Base-by-base conservation (phyloP, 192 early-diverging fungal genomes). In the Coemansia sp. region DNA sequence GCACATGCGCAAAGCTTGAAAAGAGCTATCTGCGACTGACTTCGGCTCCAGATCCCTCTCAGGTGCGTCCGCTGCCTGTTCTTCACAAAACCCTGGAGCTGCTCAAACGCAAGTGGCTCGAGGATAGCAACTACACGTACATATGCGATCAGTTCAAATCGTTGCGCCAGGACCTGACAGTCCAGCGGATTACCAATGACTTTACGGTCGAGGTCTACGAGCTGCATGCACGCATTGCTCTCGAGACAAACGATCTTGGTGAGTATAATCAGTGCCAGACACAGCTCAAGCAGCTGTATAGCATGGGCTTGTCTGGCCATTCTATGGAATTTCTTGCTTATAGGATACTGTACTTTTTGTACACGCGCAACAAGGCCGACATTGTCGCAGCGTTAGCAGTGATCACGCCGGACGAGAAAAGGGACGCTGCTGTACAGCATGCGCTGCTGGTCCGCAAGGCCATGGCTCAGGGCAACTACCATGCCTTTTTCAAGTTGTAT, bases 181-280 rank as follows among this genome's bases (percentile, higher is more conserved):
- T 94, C 39, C 97, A 99, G 88, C 86, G 91, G 51, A 95, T 99
- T 43, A 88, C 92, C 54, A 96, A 95, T 73, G 91, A 90, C 15
- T 96, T 99, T 73, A 96, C 97, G 7, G 94, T 95, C 8, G 84
- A 88, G 56, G 96, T 98, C 2, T 99, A 99, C 78, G 96, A 99
- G 77, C 87, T 86, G 17, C 95, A 99, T 83, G 96, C 95, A 17
- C 82, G 97, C 51, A 98, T 99, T 67, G 97, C 97, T 12, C 73
- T 99, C 53, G 97, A 98, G 79, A 96, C 92, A 83, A 91, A 92
- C 52, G 97, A 99, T 72, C 85, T 99, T 28, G 96, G 96, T 71
- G 97, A 99, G 85, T 99, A 91, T 83, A 99, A 99, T 68, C 96
- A 97, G 72, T 98, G 96, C 75, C 94, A 96, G 78, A 94, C 93